Evolutionary conservation across 306 rosid genomes (phyloP), one percentile per base, ranked within the genome.

Genomic region (Hylodesmum podocarpum): DNA sequence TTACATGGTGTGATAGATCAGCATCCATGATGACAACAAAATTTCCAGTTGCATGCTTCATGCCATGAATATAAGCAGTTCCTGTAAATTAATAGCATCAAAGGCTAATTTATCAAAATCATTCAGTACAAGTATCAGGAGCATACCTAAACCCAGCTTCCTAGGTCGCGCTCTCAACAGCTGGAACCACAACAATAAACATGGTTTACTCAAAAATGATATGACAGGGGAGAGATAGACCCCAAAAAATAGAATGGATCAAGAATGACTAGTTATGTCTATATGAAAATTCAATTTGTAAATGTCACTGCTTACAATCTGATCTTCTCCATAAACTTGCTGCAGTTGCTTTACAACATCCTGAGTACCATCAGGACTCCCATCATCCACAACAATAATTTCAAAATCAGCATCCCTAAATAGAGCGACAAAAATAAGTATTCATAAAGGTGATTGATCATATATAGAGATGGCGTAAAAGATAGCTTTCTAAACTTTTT

Each of bases 351-450:
- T 86, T 39, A 95, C 89, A 22, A 91, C 66, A 80, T 90, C 92
- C 72, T 95, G 97, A 76, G 99, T 95, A 69, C 99, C 97, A 79
- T 95, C 99, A 13, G 99, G 99, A 78, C 97, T 92, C 78, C 99
- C 99, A 77, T 95, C 99, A 46, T 92, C 99, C 27, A 92, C 99
- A 5, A 95, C 73, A 67, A 95, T 89, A 29, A 95, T 84, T 87
- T 95, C 99, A 77, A 95, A 90, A 80, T 95, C 94, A 47, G 77
- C 91, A 57, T 88, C 92, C 93, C 98, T 90, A 58, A 58, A 51
- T 65, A 63, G 68, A 46, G 57, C 46, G 79, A 74, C 37, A 76
- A 50, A 59, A 54, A 8, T 2, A 66, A 18, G 41, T 33, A 70
- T 27, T 63, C 22, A 19, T 16, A 73, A 46, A 43, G 66, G 61